phyloP scores from a whole-genome alignment of 75 land plant genomes.

The Ceratopteris richardii region DNA sequence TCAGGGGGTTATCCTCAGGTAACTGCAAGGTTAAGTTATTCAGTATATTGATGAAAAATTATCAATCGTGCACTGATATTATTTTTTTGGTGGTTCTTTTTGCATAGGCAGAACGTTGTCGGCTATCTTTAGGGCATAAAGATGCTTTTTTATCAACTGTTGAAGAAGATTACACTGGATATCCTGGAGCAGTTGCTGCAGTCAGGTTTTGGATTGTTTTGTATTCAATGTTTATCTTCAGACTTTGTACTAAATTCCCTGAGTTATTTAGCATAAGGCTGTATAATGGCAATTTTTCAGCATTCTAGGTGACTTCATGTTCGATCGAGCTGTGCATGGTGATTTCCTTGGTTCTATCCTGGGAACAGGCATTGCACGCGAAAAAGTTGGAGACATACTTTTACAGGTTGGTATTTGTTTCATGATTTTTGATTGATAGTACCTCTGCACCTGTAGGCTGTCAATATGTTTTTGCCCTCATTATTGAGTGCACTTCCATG shows the following conservation, averaged over 20 bases:
- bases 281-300: conserved; percentile 28
- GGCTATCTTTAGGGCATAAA: conserved; percentile 73
- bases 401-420: conserved; percentile 48
- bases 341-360: conserved; percentile 93
- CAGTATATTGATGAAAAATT: too few species aligned
- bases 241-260: too few species aligned
- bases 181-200: conserved; percentile 73
- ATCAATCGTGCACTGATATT: background rate
- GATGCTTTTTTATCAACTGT: conserved; percentile 29
- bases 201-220: conserved; percentile 70
- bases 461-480: too few species aligned
- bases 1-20: conserved; percentile 94
- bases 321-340: conserved; percentile 76
- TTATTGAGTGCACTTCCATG: too few species aligned
- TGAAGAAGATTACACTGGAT: conserved; percentile 18
- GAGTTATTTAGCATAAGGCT: too few species aligned
- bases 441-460: too few species aligned
- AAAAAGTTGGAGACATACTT: conserved; percentile 83
- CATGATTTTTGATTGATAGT: background rate
- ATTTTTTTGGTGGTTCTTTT: conserved; percentile 5
- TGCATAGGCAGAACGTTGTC: conserved; percentile 85
- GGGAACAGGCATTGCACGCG: conserved; percentile 81
- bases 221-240: too few species aligned
- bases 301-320: conserved; percentile 77
- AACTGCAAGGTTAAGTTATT: too few species aligned